phyloP scores from a whole-genome alignment of 208 protist species.

The Trypanosoma congolense region DNA sequence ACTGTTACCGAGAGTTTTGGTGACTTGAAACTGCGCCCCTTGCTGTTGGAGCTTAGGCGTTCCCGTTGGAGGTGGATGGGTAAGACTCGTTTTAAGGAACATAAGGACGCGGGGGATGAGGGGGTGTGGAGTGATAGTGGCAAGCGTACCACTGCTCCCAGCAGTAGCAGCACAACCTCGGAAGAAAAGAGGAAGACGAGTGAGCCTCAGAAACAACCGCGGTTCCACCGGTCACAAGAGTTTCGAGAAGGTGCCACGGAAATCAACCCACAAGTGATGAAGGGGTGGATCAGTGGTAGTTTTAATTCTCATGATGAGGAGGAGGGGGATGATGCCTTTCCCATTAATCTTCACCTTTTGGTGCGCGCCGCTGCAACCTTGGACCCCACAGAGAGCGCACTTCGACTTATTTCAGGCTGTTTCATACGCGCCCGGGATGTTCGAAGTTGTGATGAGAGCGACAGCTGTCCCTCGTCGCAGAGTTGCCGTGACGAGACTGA shows the following conservation, averaged over 20 bases:
- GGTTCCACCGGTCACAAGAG: too few species aligned
- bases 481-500: neutral
- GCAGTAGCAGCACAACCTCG: too few species aligned
- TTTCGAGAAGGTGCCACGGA: too few species aligned
- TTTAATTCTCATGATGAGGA: neutral
- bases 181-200: too few species aligned
- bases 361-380: constrained; percentile 42
- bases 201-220: too few species aligned
- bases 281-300: neutral
- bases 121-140: neutral
- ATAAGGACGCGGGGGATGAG: neutral
- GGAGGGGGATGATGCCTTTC: neutral
- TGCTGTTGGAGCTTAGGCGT: constrained; percentile 22
- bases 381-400: constrained; percentile 55
- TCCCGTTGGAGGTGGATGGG: neutral
- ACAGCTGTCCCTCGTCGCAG: neutral
- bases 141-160: neutral
- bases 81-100: neutral
- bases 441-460: constrained; percentile 29
- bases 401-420: constrained; percentile 59
- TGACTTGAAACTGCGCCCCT: constrained; percentile 44
- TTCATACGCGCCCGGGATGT: constrained; percentile 36
- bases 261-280: too few species aligned
- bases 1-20: constrained; percentile 32
- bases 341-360: constrained; percentile 33